Base-by-base conservation (phyloP, 441 rosid genomes). In the Omphalea diandra region DNA sequence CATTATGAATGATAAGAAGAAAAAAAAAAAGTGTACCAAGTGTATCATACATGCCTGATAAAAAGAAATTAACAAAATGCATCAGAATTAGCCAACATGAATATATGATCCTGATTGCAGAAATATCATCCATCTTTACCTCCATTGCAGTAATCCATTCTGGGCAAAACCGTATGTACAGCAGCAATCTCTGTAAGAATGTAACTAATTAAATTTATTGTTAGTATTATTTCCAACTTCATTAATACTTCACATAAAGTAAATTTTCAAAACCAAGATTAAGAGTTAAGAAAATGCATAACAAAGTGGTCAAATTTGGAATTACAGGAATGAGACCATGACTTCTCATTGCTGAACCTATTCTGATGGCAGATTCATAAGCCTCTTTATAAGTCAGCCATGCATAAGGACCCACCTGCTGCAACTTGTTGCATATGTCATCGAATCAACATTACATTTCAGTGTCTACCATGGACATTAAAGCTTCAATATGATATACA, bases 61-160 rank as follows among this genome's bases (percentile, higher is more conserved):
- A 54, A n/a, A n/a, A n/a, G n/a, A n/a, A n/a, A n/a, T n/a, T n/a
- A n/a, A n/a, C n/a, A n/a, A n/a, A n/a, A 52, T 35, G 11, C 20
- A 59, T 43, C 57, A 63, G 35, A 17, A n/a, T n/a, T n/a, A n/a
- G n/a, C n/a, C 44, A 76, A 53, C 5, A 8, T 55, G 57, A 44
- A 61, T 32, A 27, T 47, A n/a, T 24, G 43, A 29, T 7, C 2
- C 10, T 9, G 46, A 53, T n/a, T 8, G 33, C 9, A 15, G 7
- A 63, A 35, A 32, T 32, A n/a, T n/a, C n/a, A n/a, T n/a, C n/a
- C n/a, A n/a, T 67, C 1, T 46, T 20, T 86, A 89, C 97, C 97
- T 90, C 94, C 98, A 88, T 91, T 7, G 90, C 77, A 36, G 82
- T 80, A 46, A 91, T 84, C 97, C 98, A 93, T 76, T 90, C 84